Evolutionary conservation across 2,329 filamentous ascomycete species (phyloP).

Genomic region (Calonectria crousiana): DNA sequence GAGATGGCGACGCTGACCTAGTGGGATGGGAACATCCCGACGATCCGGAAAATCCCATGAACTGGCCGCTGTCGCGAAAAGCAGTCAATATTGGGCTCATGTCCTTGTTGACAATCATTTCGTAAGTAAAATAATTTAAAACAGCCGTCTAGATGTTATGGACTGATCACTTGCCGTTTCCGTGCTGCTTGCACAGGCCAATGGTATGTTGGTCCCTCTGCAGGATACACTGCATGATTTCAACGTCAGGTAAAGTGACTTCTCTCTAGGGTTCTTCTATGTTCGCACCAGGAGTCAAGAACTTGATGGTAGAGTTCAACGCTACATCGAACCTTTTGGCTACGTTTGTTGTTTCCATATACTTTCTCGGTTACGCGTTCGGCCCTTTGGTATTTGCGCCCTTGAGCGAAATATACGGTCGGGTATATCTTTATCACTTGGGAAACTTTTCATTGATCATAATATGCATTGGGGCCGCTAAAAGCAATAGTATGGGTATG

Average conservation of each 20-base stretch:
- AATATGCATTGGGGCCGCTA: conserved; percentile 64
- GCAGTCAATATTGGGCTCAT: background rate
- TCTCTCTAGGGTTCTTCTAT: conserved; percentile 56
- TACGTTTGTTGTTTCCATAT: conserved; percentile 67
- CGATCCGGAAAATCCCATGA: background rate
- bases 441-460: conserved; percentile 67
- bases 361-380: conserved; percentile 64
- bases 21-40: background rate
- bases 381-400: conserved; percentile 63
- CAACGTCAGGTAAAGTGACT: background rate
- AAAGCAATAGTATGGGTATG: conserved; percentile 53
- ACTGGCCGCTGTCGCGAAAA: background rate
- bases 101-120: background rate
- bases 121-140: conserved; percentile 42
- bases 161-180: background rate
- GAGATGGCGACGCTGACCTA: background rate
- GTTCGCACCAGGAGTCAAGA: conserved; percentile 66
- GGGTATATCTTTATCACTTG: conserved; percentile 53
- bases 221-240: too few relatives aligned
- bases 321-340: conserved; percentile 55
- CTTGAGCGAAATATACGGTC: conserved; percentile 61
- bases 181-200: background rate
- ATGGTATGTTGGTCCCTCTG: background rate
- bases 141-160: background rate
- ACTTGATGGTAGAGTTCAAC: conserved; percentile 64